Evolutionary conservation across 2,329 filamentous ascomycete species (phyloP), one percentile per base, ranked within the genome.

Genomic region (Fusarium chaquense): DNA sequence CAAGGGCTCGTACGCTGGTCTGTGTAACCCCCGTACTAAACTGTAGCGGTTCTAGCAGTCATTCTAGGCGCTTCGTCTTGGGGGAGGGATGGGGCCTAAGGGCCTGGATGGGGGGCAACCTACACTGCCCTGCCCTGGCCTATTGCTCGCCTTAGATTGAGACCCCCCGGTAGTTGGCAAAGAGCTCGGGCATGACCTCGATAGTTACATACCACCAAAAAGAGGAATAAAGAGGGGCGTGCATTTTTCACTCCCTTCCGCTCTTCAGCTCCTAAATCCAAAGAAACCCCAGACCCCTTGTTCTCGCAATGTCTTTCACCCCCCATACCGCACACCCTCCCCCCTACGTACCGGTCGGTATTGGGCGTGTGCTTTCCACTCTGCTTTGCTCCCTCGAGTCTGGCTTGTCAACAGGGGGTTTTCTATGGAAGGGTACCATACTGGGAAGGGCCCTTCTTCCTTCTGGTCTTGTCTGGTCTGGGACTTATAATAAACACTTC

Each of bases 401-500:
- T 58, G 35, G 68, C 68, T 65, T 72, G 68, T 65, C 64, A 65
- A 69, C 70, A 74, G 70, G 72, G 72, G 68, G 64, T 24, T 71
- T 22, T 33, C 44, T 36, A 44, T 67, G 50, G 44, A 67, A 64
- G 58, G 44, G 62, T 52, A 46, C 59, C 62, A 53, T 41, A 57
- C 58, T 57, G 32, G 46, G 32, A 50, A 28, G 47, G 22, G 33
- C 47, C 24, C 24, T 51, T 38, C 35, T 38, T 24, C 35, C 46
- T 16, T 32, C 35, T 18, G 58, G 54, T 51, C 60, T 58, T 56
- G 58, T 35, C 33, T 38, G n/a, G 51, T 65, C 44, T 62, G 36
- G 60, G 47, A 58, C 49, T 62, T 65, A 62, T 73, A 59, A 74
- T 74, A 74, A 73, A 74, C 69, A 73, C 72, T 67, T 63, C 58